A percentile compares a stretch with the other conserved stretches of the same genome.
These are phyloP conservation scores for Albophoma yamanashiensis DNA, from an alignment of 2,329 filamentous ascomycete species.

Conservation along the genomic window DNA sequence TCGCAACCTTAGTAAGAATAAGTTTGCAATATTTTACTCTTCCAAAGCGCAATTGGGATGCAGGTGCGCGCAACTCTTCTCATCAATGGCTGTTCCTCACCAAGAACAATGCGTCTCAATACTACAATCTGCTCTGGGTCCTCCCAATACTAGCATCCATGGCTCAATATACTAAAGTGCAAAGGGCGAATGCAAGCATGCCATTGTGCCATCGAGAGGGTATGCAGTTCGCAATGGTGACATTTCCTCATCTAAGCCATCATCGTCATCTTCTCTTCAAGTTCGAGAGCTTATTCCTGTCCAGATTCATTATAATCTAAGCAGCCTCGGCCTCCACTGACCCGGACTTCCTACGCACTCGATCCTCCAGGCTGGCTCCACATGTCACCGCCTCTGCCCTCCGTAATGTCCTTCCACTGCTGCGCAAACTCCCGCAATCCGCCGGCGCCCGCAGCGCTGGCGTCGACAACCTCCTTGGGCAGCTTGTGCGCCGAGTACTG, in stretches of 20 bases:
- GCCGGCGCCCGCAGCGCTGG: conserved; percentile 56
- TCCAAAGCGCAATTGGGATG: too few species aligned
- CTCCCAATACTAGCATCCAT: too few species aligned
- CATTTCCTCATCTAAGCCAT: neutral
- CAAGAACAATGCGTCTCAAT: too few species aligned
- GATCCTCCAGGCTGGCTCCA: conserved; percentile 21
- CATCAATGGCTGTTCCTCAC: too few species aligned
- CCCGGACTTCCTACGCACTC: conserved; percentile 1
- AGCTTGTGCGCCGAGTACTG: conserved; percentile 95
- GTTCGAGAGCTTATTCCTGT: neutral
- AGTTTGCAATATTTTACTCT: too few species aligned
- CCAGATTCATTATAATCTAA: neutral
- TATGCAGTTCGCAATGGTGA: neutral
- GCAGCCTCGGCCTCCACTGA: too few species aligned
- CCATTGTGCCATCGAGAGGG: neutral
- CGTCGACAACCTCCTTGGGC: conserved; percentile 81
- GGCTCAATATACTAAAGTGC: neutral
- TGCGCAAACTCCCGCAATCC: conserved; percentile 72
- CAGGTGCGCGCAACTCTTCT: too few species aligned
- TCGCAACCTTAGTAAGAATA: too few species aligned
- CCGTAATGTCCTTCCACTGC: conserved; percentile 56
- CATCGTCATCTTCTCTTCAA: neutral
- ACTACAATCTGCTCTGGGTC: too few species aligned
- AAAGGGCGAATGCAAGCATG: neutral
- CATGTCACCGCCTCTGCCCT: conserved; percentile 27